Conservation (phyloP, 2,329 filamentous ascomycete species). For the Simplicillium aogashimaense region DNA sequence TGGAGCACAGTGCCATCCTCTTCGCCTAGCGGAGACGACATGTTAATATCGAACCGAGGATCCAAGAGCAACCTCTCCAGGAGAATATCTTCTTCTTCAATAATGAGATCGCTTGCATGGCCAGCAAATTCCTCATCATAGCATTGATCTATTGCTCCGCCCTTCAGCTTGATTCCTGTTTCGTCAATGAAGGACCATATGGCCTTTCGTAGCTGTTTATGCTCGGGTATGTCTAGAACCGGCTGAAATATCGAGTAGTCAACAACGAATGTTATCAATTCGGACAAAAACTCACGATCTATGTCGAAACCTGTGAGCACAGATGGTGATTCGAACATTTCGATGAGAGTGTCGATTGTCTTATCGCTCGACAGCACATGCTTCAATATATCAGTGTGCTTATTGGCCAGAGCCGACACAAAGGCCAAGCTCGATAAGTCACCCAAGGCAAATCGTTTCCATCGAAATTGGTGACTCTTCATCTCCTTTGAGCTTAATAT, state of each 20-base stretch:
- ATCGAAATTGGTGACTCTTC: not conserved
- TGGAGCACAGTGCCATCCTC: slow-evolving; percentile 19
- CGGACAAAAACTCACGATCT: no score
- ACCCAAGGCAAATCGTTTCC: not conserved
- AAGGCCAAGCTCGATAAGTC: no score
- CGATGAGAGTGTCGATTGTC: no score
- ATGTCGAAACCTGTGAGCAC: no score
- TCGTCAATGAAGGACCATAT: not conserved
- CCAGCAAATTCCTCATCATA: slow-evolving; percentile 11
- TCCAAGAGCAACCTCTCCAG: slow-evolving; percentile 18
- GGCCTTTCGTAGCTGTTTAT: not conserved
- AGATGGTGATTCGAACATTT: no score
- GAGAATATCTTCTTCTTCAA: slow-evolving; percentile 13
- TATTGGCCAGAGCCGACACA: no score
- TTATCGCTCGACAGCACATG: no score
- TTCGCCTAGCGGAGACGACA: slow-evolving; percentile 7
- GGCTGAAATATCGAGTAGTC: not conserved
- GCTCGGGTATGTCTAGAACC: not conserved
- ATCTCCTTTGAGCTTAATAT: not conserved
- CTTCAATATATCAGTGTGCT: no score
- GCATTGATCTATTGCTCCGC: not conserved
- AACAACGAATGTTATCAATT: no score
- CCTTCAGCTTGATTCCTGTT: not conserved
- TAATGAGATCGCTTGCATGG: slow-evolving; percentile 14
- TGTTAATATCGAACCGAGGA: slow-evolving; percentile 19